A percentile compares a stretch with the other conserved stretches of the same genome.
Conservation (phyloP, 495 filamentous ascomycete species). For the Pyrenula massariospora region DNA sequence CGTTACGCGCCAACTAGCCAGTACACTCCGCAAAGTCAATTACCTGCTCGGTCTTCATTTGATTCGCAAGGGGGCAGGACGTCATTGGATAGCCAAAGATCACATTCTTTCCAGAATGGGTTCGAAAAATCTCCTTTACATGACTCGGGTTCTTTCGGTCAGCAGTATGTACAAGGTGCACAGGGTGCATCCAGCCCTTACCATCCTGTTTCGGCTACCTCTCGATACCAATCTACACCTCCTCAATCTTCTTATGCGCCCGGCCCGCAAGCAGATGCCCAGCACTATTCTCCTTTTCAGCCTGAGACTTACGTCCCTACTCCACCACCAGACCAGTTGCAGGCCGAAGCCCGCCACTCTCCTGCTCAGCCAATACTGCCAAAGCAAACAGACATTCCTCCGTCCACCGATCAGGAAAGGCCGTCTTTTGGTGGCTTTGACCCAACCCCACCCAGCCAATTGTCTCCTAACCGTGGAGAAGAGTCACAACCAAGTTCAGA, state of each 20-base stretch:
- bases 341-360: background rate
- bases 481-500: background rate
- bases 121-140: background rate
- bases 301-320: slow-evolving; percentile 11
- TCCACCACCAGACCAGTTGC: slow-evolving; percentile 7
- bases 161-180: background rate
- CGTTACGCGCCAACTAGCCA: slow-evolving; percentile 51
- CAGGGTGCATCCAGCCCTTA: slow-evolving; percentile 1
- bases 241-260: slow-evolving; percentile 37
- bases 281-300: slow-evolving; percentile 3
- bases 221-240: slow-evolving; percentile 29
- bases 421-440: slow-evolving; percentile 1
- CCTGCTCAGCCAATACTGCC: background rate
- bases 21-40: slow-evolving; percentile 9
- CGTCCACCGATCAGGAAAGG: slow-evolving; percentile 6
- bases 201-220: slow-evolving; percentile 2
- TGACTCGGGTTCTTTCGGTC: background rate
- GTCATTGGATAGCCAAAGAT: slow-evolving; percentile 36
- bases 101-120: slow-evolving; percentile 13
- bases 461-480: background rate
- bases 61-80: slow-evolving; percentile 33
- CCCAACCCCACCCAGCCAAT: background rate
- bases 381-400: background rate
- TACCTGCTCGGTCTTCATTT: slow-evolving; percentile 32
- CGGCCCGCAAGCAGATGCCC: slow-evolving; percentile 29